Conservation (phyloP, 2,329 filamentous ascomycete genomes). For the Diaporthe sp. region DNA sequence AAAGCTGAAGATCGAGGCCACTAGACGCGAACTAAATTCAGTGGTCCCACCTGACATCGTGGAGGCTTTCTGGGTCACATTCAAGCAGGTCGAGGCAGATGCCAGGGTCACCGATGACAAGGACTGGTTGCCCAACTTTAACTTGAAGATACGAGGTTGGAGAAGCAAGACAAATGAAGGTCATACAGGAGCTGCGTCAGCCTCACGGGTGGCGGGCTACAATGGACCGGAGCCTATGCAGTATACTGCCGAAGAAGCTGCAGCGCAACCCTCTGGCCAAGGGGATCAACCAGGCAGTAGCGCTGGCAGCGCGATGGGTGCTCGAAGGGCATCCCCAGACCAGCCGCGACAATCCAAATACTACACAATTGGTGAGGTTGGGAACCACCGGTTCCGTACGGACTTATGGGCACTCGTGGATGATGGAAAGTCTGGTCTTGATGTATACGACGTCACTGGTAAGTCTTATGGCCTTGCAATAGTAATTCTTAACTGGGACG, state of each 20-base stretch:
- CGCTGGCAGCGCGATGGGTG: background rate
- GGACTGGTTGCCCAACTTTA: background rate
- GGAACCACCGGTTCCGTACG: background rate
- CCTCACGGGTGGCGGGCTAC: background rate
- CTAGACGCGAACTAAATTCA: background rate
- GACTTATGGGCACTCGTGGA: background rate
- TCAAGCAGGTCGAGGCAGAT: background rate
- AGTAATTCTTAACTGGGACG: rapidly evolving
- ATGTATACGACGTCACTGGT: constrained; percentile 10
- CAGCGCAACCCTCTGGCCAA: background rate
- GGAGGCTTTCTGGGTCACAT: background rate
- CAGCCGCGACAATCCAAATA: background rate
- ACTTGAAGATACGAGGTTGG: background rate
- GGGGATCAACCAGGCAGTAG: background rate
- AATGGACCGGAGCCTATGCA: background rate
- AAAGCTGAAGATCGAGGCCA: background rate
- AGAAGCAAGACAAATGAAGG: background rate
- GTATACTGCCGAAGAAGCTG: background rate
- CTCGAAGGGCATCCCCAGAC: no score
- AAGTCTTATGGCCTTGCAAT: background rate
- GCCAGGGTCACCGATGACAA: background rate
- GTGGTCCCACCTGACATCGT: background rate
- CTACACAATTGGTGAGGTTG: background rate
- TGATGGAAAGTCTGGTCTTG: background rate
- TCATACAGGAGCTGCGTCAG: background rate